These are phyloP conservation scores for Pseudogymnoascus sp. DNA, from an alignment of 2,329 filamentous ascomycete species.

Conservation along the genomic window DNA sequence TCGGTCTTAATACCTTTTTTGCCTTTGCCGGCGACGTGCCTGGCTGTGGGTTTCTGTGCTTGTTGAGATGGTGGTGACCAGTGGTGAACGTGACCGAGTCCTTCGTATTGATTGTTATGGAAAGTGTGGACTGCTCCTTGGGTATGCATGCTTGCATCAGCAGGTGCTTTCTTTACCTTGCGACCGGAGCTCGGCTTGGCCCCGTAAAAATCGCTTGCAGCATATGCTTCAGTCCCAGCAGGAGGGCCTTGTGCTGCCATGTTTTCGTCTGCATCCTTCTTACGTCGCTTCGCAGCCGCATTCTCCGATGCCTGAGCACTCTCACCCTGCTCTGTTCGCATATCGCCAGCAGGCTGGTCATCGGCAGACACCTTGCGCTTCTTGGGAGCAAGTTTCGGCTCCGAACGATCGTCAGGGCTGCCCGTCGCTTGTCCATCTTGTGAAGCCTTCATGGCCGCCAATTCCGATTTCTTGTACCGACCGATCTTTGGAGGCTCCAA, in stretches of 20 bases:
- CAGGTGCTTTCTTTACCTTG: neutral
- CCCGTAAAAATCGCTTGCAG: neutral
- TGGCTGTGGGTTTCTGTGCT: neutral
- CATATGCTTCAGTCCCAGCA: neutral
- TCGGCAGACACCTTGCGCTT: neutral
- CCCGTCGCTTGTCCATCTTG: neutral
- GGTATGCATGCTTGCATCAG: neutral
- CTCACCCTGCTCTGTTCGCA: neutral
- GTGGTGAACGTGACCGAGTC: neutral
- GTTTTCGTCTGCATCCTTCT: neutral
- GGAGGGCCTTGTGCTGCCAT: neutral
- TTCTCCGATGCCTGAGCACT: neutral
- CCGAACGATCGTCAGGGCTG: neutral
- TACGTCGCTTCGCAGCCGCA: neutral
- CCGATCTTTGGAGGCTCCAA: slow-evolving; percentile 13
- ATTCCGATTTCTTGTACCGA: slow-evolving; percentile 11
- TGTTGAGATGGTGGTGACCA: neutral
- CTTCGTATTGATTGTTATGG: neutral
- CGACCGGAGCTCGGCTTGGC: neutral
- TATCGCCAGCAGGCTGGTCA: neutral
- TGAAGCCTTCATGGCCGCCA: neutral
- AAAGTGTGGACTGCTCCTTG: neutral
- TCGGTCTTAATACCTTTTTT: neutral
- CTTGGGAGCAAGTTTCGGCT: neutral
- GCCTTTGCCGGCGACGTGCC: neutral